phyloP scores from a whole-genome alignment of 148 eudicot genomes.

The Heliamphora exappendiculata region DNA sequence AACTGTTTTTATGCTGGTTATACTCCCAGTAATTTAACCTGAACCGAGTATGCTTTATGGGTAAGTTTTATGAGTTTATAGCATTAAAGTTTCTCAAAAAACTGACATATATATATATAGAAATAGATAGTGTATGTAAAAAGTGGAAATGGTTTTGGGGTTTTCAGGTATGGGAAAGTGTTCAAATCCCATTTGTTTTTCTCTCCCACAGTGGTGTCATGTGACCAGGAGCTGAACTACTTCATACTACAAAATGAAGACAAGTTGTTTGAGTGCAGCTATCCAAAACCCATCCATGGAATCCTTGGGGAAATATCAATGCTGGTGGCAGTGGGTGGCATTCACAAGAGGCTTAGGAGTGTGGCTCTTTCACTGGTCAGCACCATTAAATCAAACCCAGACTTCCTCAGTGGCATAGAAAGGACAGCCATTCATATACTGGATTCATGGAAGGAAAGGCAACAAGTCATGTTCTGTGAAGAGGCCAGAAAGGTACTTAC shows the following conservation, averaged over 20 bases:
- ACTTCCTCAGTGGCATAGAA: constrained; percentile 44
- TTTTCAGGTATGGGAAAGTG: constrained; percentile 61
- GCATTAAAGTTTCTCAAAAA: too few species aligned
- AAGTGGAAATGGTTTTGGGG: not conserved
- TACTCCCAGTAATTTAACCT: too few species aligned
- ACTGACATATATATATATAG: not conserved
- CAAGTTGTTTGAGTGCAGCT: constrained; percentile 50
- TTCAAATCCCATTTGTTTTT: constrained; percentile 61
- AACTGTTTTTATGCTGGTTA: too few species aligned
- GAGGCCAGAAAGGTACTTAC: constrained; percentile 64
- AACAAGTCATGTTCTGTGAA: constrained; percentile 37
- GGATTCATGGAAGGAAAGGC: constrained; percentile 49
- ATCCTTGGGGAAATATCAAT: constrained; percentile 48
- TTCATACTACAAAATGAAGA: constrained; percentile 61
- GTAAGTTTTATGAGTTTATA: too few species aligned
- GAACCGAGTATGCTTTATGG: too few species aligned
- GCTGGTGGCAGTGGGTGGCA: constrained; percentile 54
- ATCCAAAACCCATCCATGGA: constrained; percentile 62
- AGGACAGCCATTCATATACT: constrained; percentile 28
- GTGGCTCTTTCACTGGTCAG: constrained; percentile 52
- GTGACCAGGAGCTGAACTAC: constrained; percentile 60
- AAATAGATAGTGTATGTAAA: not conserved
- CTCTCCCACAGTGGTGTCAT: constrained; percentile 59
- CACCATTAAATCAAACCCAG: constrained; percentile 43
- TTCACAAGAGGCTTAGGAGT: constrained; percentile 56